Conservation (phyloP, 2,329 filamentous ascomycete species). For the Zymoseptoria crescenta region DNA sequence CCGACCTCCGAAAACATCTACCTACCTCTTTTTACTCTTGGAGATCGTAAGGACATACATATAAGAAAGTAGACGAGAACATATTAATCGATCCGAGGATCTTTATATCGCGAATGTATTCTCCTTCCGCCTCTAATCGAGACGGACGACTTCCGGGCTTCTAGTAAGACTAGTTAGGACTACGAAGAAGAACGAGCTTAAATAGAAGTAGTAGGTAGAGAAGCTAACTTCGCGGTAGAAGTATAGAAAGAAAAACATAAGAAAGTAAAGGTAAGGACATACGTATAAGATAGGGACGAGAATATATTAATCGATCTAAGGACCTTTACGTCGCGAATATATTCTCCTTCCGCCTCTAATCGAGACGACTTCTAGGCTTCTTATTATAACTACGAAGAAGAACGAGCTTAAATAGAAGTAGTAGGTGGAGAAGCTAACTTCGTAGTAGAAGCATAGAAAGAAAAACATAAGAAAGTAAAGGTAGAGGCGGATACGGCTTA, state of each 20-base stretch:
- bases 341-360: too few species aligned
- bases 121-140: too few species aligned
- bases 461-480: conserved; percentile 95
- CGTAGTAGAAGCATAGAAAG: conserved; percentile 98
- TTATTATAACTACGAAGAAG: conserved; percentile 86
- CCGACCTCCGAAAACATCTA: too few species aligned
- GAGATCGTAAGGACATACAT: too few species aligned
- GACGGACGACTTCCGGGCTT: conserved; percentile 82
- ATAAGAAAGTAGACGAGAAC: too few species aligned
- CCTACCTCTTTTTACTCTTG: too few species aligned
- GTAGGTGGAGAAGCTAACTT: conserved; percentile 76
- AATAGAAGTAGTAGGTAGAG: conserved; percentile 81
- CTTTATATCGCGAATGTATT: too few species aligned
- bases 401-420: conserved; percentile 77
- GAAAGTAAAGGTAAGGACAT: conserved; percentile 79
- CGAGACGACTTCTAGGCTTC: conserved; percentile 74
- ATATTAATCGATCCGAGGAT: too few species aligned
- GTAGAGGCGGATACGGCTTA: conserved; percentile 77
- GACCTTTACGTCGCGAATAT: too few species aligned
- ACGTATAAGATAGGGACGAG: too few species aligned
- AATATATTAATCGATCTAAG: too few species aligned
- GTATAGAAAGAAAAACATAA: conserved; percentile 99
- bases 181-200: conserved; percentile 84
- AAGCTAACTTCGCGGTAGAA: conserved; percentile 78
- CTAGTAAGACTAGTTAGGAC: conserved; percentile 83